These are phyloP conservation scores for Nicotiana tomentosiformis DNA, from an alignment of 257 asterid genomes.

Conservation along the genomic window DNA sequence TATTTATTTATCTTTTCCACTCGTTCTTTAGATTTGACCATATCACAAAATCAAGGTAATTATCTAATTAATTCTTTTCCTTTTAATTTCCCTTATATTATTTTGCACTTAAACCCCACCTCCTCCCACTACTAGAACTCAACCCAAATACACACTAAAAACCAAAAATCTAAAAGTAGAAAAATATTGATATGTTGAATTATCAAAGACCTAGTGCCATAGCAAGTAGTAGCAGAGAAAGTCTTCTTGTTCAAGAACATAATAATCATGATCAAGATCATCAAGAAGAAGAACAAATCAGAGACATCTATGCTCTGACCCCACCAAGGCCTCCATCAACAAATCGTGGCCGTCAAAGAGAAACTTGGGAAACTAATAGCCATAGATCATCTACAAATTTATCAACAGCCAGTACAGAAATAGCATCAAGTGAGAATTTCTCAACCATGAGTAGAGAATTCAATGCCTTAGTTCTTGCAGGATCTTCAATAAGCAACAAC, in stretches of 20 bases:
- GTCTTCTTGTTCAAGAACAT: neutral
- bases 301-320: conserved; percentile 80
- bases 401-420: conserved; percentile 38
- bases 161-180: neutral
- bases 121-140: neutral
- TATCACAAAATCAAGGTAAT: neutral
- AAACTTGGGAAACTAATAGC: conserved; percentile 46
- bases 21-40: neutral
- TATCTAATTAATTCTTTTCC: neutral
- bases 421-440: conserved; percentile 44
- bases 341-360: conserved; percentile 21
- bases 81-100: neutral
- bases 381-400: conserved; percentile 27
- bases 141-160: neutral
- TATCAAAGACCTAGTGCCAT: conserved; percentile 54
- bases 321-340: conserved; percentile 46
- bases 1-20: neutral
- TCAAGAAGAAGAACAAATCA: conserved; percentile 26
- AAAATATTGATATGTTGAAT: conserved; percentile 26
- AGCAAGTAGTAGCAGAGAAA: conserved; percentile 8
- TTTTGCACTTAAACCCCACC: neutral
- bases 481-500: conserved; percentile 39
- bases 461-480: conserved; percentile 65
- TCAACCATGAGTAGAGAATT: conserved; percentile 74
- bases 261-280: conserved; percentile 20